These are phyloP conservation scores for Fusarium sp. DNA, from an alignment of 2,329 filamentous ascomycete genomes.

Conservation along the genomic window DNA sequence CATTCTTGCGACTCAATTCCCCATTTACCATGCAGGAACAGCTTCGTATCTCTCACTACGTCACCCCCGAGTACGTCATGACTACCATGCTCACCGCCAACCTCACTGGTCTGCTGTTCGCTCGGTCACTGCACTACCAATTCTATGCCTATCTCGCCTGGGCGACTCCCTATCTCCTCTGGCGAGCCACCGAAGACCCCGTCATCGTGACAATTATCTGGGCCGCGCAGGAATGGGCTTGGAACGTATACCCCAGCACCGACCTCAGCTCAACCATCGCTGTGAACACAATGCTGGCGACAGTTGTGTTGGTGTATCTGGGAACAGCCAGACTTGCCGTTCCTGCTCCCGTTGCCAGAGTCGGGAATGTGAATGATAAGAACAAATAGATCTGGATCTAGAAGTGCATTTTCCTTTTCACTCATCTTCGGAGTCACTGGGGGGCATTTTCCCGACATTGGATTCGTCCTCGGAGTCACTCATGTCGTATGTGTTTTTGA, in stretches of 20 bases:
- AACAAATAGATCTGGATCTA: slow-evolving; percentile 42
- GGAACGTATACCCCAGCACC: slow-evolving; percentile 91
- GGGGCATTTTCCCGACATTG: slow-evolving; percentile 84
- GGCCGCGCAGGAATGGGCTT: slow-evolving; percentile 86
- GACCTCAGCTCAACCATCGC: slow-evolving; percentile 65
- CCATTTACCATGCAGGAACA: slow-evolving; percentile 63
- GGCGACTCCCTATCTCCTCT: slow-evolving; percentile 87
- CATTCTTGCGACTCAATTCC: slow-evolving; percentile 52
- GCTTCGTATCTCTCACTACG: slow-evolving; percentile 60
- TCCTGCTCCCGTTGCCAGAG: slow-evolving; percentile 18
- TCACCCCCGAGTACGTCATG: slow-evolving; percentile 78
- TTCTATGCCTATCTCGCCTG: slow-evolving; percentile 94
- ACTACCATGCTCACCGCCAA: slow-evolving; percentile 80
- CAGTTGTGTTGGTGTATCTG: slow-evolving; percentile 69
- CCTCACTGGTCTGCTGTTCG: slow-evolving; percentile 82
- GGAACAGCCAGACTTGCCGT: slow-evolving; percentile 57
- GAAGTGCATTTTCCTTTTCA: slow-evolving; percentile 1
- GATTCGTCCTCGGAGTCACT: slow-evolving; percentile 80
- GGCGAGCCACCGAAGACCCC: slow-evolving; percentile 76
- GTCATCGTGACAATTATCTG: slow-evolving; percentile 73
- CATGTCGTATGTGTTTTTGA: slow-evolving; percentile 68
- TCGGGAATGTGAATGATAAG: slow-evolving; percentile 37
- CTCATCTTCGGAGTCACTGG: slow-evolving; percentile 76
- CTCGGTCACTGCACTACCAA: slow-evolving; percentile 90
- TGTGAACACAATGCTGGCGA: slow-evolving; percentile 73